Evolutionary conservation across 2,329 filamentous ascomycete species (phyloP).

Genomic region (Fusarium lateritium): DNA sequence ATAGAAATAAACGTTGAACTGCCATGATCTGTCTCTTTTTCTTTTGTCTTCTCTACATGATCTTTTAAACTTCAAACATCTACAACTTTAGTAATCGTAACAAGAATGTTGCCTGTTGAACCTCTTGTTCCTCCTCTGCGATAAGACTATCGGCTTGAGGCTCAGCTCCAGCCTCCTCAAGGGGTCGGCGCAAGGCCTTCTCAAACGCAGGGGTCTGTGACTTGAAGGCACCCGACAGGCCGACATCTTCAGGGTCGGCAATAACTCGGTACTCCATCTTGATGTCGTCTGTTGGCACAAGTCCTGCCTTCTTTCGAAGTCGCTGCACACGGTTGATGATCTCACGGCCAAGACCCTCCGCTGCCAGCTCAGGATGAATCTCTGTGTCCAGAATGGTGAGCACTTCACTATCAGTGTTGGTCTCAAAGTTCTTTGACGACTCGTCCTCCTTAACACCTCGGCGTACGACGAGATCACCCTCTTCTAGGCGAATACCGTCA

Average conservation of each 20-base stretch:
- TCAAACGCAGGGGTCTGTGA: conserved; percentile 78
- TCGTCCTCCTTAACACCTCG: conserved; percentile 82
- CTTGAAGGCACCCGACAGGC: conserved; percentile 78
- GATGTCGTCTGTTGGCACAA: conserved; percentile 93
- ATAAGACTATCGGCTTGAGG: conserved; percentile 66
- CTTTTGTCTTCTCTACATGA: conserved; percentile 25
- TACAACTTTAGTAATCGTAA: conserved; percentile 82
- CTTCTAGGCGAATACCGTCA: conserved; percentile 86
- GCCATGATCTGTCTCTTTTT: conserved; percentile 28
- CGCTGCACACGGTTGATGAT: conserved; percentile 94
- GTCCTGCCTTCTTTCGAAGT: conserved; percentile 91
- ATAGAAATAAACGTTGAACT: conserved; percentile 15
- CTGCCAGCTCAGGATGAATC: conserved; percentile 85
- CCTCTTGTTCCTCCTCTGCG: conserved; percentile 86
- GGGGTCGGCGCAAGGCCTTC: conserved; percentile 81
- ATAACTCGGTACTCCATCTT: conserved; percentile 93
- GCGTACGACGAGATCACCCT: conserved; percentile 84
- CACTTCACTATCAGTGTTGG: conserved; percentile 90
- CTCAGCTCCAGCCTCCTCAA: conserved; percentile 66
- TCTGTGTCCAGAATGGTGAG: conserved; percentile 90
- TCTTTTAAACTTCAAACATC: conserved; percentile 36
- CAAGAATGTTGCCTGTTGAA: conserved; percentile 86
- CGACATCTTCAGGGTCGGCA: conserved; percentile 82
- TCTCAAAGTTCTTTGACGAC: conserved; percentile 81
- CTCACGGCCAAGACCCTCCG: conserved; percentile 91